These are phyloP conservation scores for Trametopsis cervina DNA, from an alignment of 768 basidiomycete species.

Conservation along the genomic window DNA sequence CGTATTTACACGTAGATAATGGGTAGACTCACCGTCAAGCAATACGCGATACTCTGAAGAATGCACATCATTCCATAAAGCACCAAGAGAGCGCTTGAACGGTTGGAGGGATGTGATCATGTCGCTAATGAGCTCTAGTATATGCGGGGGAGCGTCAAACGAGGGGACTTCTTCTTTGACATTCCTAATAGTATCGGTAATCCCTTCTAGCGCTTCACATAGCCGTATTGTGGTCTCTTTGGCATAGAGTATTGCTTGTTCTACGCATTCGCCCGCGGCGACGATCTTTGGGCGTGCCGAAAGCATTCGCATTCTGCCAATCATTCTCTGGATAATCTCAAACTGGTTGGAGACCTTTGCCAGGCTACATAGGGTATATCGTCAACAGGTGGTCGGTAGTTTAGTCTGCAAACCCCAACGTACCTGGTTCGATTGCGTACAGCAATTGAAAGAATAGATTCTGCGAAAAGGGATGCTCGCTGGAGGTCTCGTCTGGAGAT, in stretches of 20 bases:
- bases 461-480: constrained; percentile 68
- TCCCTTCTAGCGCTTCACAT: not conserved
- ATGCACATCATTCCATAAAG: not conserved
- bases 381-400: not conserved
- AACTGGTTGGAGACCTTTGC: constrained; percentile 20
- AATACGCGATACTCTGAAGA: constrained; percentile 2
- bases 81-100: not conserved
- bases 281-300: constrained; percentile 10
- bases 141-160: not conserved
- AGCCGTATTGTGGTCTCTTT: not conserved
- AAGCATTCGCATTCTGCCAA: constrained; percentile 26
- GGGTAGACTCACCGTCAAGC: constrained; percentile 2
- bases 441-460: constrained; percentile 69
- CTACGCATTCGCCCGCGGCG: not conserved
- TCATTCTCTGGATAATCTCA: constrained; percentile 21
- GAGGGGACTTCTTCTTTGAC: not conserved
- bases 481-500: constrained; percentile 82
- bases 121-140: not conserved
- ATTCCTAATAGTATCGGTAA: not conserved
- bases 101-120: not conserved
- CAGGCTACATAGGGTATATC: constrained; percentile 20
- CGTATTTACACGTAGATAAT: too few relatives aligned
- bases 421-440: constrained; percentile 59
- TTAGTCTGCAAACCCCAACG: constrained; percentile 24
- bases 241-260: not conserved